Evolutionary conservation across 345 rosid species (phyloP), one percentile per base, ranked within the genome.

Genomic region (Hirschfeldia incana): DNA sequence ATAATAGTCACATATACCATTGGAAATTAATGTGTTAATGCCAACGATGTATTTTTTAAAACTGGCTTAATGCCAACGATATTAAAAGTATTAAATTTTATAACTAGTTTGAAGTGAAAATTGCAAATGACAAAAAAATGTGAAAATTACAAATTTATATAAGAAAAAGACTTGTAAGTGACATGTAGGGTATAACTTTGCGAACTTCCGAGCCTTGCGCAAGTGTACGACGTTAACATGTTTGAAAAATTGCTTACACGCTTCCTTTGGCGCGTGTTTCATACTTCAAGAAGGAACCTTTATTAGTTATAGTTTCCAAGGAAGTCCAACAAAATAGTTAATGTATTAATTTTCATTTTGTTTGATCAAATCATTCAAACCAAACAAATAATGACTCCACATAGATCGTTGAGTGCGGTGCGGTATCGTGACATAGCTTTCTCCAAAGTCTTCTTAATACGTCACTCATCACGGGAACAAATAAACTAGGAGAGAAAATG

Each of bases 371-470:
- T 60, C 27, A n/a, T 62, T 73, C 70, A 49, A 64, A 21, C n/a
- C 15, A 33, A 21, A 21, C 51, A 64, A 49, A 5, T 1, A 15
- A 34, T 65, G 10, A n/a, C 30, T 10, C 62, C 33, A 29, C 17
- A 28, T 28, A 9, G 12, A 27, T 5, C 15, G 59, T 55, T 42
- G 39, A 61, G 36, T 62, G 67, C 21, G 65, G 65, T n/a, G 53
- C 53, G 67, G 67, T 60, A 39, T 72, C 73, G 55, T 67, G 33
- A 65, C 49, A 66, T 33, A 26, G 11, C 16, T 6, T 44, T 65
- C 53, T 62, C 70, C 65, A 73, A 79, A 79, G 74, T 67, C 74
- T 33, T 73, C 2, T 57, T 33, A 34, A 60, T 60, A 74, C 65
- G 65, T 73, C 74, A 68, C 28, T 72, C 72, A 58, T 65, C 76